A percentile compares a stretch with the other conserved stretches of the same genome.
Evolutionary conservation across 495 filamentous ascomycete species (phyloP).

Genomic region (Daldinia decipiens): DNA sequence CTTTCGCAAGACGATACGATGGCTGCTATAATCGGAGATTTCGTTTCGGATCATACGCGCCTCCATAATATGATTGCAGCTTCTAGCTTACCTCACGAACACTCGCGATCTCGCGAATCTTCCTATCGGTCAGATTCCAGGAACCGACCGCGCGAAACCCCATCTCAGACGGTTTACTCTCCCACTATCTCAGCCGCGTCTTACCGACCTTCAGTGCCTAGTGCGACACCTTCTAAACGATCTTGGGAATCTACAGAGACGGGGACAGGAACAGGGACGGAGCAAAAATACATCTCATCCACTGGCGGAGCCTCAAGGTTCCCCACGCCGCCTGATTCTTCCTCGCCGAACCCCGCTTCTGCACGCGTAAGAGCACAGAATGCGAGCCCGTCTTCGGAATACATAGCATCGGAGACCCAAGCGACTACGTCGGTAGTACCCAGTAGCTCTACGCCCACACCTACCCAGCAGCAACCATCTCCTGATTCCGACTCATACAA

Average conservation of each 20-base stretch:
- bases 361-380: constrained; percentile 49
- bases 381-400: constrained; percentile 45
- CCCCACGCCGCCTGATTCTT: constrained; percentile 61
- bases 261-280: constrained; percentile 22
- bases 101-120: constrained; percentile 54
- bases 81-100: constrained; percentile 48
- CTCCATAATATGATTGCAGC: constrained; percentile 59
- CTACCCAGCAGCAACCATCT: constrained; percentile 62
- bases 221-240: constrained; percentile 45
- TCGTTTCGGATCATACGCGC: constrained; percentile 56
- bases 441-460: constrained; percentile 50
- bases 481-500: constrained; percentile 64
- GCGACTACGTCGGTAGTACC: constrained; percentile 44
- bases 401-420: constrained; percentile 52
- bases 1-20: constrained; percentile 50
- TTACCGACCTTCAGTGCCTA: constrained; percentile 36
- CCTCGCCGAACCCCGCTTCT: constrained; percentile 56
- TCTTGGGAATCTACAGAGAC: constrained; percentile 45
- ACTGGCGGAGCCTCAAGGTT: constrained; percentile 54
- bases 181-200: constrained; percentile 44
- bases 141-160: constrained; percentile 51
- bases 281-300: constrained; percentile 41
- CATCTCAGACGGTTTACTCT: constrained; percentile 46
- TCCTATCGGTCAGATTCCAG: constrained; percentile 53
- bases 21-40: constrained; percentile 61